A percentile compares a stretch with the other conserved stretches of the same genome.
These are phyloP conservation scores for Apiospora aurea DNA, from an alignment of 2,329 filamentous ascomycete species.

Conservation along the genomic window DNA sequence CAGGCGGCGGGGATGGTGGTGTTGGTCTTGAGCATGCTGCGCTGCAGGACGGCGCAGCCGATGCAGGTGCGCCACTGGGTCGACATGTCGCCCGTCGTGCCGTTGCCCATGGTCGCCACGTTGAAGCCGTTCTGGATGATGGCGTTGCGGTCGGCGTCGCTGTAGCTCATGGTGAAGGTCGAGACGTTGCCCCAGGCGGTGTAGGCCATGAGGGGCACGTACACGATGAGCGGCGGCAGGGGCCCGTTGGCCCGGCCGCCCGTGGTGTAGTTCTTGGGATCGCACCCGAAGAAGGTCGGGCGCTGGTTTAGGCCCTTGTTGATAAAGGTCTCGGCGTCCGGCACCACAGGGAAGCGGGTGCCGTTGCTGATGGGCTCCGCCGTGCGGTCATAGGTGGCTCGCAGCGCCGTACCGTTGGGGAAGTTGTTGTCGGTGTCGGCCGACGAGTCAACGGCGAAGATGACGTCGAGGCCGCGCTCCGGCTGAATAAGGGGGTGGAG, in stretches of 20 bases:
- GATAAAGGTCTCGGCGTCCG: conserved; percentile 78
- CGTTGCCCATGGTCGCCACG: conserved; percentile 83
- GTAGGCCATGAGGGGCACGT: conserved; percentile 88
- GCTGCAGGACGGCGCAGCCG: conserved; percentile 82
- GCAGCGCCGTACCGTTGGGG: conserved; percentile 79
- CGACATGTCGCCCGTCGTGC: conserved; percentile 78
- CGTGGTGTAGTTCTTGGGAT: conserved; percentile 63
- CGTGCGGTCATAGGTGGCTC: conserved; percentile 76
- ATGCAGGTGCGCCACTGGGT: conserved; percentile 83
- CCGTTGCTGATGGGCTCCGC: conserved; percentile 64
- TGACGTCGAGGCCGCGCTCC: conserved; percentile 74
- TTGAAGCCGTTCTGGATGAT: conserved; percentile 90
- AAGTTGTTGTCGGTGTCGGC: conserved; percentile 74
- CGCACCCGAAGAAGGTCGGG: conserved; percentile 84
- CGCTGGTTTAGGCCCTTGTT: conserved; percentile 77
- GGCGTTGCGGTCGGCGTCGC: conserved; percentile 70
- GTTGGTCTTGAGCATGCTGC: conserved; percentile 76
- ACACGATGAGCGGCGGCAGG: conserved; percentile 75
- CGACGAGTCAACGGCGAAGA: conserved; percentile 81
- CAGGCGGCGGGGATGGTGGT: conserved; percentile 76
- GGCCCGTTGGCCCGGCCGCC: conserved; percentile 36
- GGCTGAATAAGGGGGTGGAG: conserved; percentile 80
- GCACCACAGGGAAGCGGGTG: conserved; percentile 75
- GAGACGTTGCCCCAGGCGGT: conserved; percentile 77
- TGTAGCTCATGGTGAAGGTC: conserved; percentile 75